A percentile compares a stretch with the other conserved stretches of the same genome.
These are phyloP conservation scores for Afroboletus lepidellus DNA, from an alignment of 1,284 basidiomycete genomes.

Conservation along the genomic window DNA sequence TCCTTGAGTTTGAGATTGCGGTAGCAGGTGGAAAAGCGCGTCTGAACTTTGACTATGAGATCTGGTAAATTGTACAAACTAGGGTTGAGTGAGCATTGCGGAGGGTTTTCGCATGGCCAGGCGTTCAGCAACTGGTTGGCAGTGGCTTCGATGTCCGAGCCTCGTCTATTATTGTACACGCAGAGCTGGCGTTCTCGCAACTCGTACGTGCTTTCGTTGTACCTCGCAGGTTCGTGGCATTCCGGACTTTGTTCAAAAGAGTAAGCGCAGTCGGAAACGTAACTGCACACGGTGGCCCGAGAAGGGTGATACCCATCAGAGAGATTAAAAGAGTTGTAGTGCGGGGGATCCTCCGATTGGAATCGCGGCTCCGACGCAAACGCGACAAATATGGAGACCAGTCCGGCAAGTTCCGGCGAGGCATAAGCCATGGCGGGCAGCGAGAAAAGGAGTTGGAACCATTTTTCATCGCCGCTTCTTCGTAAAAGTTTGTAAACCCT, in stretches of 20 bases:
- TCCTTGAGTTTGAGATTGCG: not conserved
- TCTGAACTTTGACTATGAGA: not conserved
- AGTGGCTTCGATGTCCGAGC: conserved; percentile 4
- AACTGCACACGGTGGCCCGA: not conserved
- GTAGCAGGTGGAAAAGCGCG: not conserved
- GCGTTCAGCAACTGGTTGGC: not conserved
- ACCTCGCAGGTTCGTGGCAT: not conserved
- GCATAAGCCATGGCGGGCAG: conserved; percentile 34
- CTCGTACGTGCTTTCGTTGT: conserved; percentile 2
- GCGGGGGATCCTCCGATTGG: conserved; percentile 14
- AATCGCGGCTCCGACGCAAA: conserved; percentile 28
- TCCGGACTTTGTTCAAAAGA: conserved; percentile 23
- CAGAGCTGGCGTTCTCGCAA: conserved; percentile 9
- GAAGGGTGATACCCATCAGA: conserved; percentile 15
- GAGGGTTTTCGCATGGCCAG: conserved; percentile 22
- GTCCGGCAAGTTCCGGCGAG: conserved; percentile 2
- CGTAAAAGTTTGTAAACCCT: conserved; percentile 33
- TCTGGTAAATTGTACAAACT: conserved; percentile 5
- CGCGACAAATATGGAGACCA: conserved; percentile 33
- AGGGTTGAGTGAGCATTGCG: conserved; percentile 5
- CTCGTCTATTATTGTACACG: conserved; percentile 10
- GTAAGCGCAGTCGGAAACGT: conserved; percentile 5
- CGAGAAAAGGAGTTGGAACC: conserved; percentile 33
- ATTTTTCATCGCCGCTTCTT: conserved; percentile 5
- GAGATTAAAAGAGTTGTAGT: conserved; percentile 14